These are phyloP conservation scores for Tuctoria greenei DNA, from an alignment of 176 grass and related monocot genomes.

Conservation along the genomic window DNA sequence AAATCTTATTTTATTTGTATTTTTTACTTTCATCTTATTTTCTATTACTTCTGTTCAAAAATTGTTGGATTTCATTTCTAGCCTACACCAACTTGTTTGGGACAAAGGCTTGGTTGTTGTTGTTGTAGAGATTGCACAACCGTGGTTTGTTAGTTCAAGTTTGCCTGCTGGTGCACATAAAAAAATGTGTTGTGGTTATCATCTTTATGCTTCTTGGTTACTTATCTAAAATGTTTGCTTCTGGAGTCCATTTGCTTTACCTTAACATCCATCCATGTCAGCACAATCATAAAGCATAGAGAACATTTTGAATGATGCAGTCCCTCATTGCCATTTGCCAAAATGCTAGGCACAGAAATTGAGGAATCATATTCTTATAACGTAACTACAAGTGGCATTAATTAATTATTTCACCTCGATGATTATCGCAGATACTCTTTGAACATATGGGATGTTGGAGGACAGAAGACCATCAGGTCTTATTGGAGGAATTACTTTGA, in stretches of 20 bases:
- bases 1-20: too few species aligned
- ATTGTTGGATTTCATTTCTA: too few species aligned
- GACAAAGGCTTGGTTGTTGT: too few species aligned
- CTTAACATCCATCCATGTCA: neutral
- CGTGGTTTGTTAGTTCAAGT: neutral
- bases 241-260: neutral
- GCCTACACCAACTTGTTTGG: too few species aligned
- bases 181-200: neutral
- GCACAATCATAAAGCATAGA: neutral
- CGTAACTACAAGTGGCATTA: neutral
- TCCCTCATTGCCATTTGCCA: neutral
- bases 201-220: neutral
- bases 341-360: neutral
- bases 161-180: conserved; percentile 20
- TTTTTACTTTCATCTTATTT: too few species aligned
- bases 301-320: neutral
- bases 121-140: neutral
- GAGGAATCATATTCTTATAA: neutral
- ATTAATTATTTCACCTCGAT: conserved; percentile 1
- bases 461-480: conserved; percentile 89
- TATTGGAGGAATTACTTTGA: conserved; percentile 99
- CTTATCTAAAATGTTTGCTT: neutral
- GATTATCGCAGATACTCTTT: conserved; percentile 62
- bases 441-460: conserved; percentile 92
- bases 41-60: too few species aligned